phyloP scores from a whole-genome alignment of 2,329 filamentous ascomycete species.

The Verticillium alfalfae region DNA sequence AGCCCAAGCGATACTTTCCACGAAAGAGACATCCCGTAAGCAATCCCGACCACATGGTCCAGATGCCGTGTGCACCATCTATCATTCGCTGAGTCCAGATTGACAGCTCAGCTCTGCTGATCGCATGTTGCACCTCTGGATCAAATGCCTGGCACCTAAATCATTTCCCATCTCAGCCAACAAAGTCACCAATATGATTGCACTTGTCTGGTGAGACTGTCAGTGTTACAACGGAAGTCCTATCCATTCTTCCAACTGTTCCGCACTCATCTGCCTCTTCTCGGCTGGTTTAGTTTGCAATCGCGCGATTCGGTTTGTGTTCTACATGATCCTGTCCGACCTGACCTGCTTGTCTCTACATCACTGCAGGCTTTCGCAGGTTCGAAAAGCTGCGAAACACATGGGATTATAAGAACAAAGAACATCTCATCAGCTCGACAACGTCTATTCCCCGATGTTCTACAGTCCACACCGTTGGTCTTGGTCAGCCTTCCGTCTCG shows the following conservation, averaged over 20 bases:
- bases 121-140: background rate
- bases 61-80: background rate
- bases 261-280: background rate
- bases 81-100: too few species aligned
- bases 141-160: background rate
- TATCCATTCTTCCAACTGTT: background rate
- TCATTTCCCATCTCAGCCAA: background rate
- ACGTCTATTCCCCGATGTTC: background rate
- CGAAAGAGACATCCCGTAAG: background rate
- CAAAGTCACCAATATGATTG: background rate
- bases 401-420: background rate
- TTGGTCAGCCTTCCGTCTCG: background rate
- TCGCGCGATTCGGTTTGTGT: background rate
- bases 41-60: background rate
- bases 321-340: background rate
- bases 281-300: background rate
- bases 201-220: background rate
- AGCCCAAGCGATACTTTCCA: background rate
- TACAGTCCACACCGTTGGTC: background rate
- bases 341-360: background rate
- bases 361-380: background rate
- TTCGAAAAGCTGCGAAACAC: background rate
- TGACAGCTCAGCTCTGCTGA: background rate
- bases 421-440: background rate
- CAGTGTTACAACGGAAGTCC: background rate